phyloP scores from a whole-genome alignment of 441 rosid species.

The Cnidoscolus chayamansa region DNA sequence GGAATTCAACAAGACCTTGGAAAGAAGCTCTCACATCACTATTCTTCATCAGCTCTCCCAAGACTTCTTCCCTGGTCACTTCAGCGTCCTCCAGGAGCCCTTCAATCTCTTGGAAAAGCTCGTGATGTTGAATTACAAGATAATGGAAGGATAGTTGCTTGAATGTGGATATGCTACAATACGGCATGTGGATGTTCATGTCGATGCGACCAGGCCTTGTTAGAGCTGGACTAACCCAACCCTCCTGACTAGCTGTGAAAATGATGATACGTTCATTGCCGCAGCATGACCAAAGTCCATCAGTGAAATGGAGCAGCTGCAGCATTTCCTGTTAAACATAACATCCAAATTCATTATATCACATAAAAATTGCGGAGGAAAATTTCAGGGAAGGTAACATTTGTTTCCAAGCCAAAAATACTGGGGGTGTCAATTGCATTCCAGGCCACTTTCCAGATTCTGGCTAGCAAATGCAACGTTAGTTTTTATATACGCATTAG shows the following conservation, averaged over 20 bases:
- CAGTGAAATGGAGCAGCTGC: slow-evolving; percentile 17
- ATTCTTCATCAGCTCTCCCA: slow-evolving; percentile 14
- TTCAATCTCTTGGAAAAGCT: slow-evolving; percentile 12
- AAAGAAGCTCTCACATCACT: slow-evolving; percentile 11
- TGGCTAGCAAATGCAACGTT: neutral
- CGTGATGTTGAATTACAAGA: slow-evolving; percentile 15
- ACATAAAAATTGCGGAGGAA: neutral
- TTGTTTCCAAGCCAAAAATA: too few species aligned
- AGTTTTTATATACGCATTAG: neutral
- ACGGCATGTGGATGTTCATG: slow-evolving; percentile 17
- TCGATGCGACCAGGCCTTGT: slow-evolving; percentile 17
- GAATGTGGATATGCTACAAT: slow-evolving; percentile 12
- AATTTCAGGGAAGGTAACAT: too few species aligned
- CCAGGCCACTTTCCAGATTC: neutral
- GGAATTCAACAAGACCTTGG: slow-evolving; percentile 17
- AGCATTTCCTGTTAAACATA: neutral
- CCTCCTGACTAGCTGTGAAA: slow-evolving; percentile 15
- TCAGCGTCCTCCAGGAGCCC: slow-evolving; percentile 11
- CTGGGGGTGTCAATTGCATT: neutral
- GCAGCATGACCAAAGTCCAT: slow-evolving; percentile 19
- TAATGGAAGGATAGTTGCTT: slow-evolving; percentile 13
- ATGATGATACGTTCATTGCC: slow-evolving; percentile 17
- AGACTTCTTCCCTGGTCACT: slow-evolving; percentile 14
- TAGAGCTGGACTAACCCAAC: slow-evolving; percentile 5
- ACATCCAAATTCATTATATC: neutral